Conservation (phyloP, 1,139 yeast genomes). For the Oligophagozyma castellii region DNA sequence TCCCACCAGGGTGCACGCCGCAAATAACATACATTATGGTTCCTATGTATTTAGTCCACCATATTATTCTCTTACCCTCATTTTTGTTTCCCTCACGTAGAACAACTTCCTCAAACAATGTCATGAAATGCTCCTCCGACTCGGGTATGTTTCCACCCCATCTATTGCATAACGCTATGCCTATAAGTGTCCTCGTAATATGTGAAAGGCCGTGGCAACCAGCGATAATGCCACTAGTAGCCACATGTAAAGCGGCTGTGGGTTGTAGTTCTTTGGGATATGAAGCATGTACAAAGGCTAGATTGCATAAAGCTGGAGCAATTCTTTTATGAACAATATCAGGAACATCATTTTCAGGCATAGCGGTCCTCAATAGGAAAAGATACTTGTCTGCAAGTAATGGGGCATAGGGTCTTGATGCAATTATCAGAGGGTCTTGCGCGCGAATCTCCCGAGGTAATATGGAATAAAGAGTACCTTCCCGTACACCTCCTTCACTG, state of each 20-base stretch:
- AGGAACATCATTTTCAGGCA: conserved; percentile 42
- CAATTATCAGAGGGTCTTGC: conserved; percentile 51
- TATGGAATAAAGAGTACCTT: conserved; percentile 50
- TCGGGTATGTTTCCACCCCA: conserved; percentile 68
- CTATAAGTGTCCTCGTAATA: conserved; percentile 48
- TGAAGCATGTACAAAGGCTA: conserved; percentile 57
- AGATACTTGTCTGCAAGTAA: conserved; percentile 39
- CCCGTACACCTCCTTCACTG: conserved; percentile 61
- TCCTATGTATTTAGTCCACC: conserved; percentile 60
- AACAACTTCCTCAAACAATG: conserved; percentile 32
- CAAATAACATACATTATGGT: conserved; percentile 58
- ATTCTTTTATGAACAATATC: conserved; percentile 40
- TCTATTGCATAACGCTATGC: conserved; percentile 54
- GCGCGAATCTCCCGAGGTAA: conserved; percentile 39
- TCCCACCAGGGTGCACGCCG: conserved; percentile 66
- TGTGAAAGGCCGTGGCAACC: conserved; percentile 61
- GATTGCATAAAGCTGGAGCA: conserved; percentile 52
- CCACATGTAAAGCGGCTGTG: conserved; percentile 52
- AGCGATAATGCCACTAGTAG: conserved; percentile 53
- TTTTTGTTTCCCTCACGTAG: conserved; percentile 33
- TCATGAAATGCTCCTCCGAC: conserved; percentile 31
- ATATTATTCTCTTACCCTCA: conserved; percentile 32
- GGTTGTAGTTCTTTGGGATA: conserved; percentile 61
- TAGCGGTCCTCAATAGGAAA: conserved; percentile 34
- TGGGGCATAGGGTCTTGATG: conserved; percentile 55